A percentile compares a stretch with the other conserved stretches of the same genome.
Evolutionary conservation across 2,329 filamentous ascomycete genomes (phyloP).

Genomic region (Sporothrix globosa): DNA sequence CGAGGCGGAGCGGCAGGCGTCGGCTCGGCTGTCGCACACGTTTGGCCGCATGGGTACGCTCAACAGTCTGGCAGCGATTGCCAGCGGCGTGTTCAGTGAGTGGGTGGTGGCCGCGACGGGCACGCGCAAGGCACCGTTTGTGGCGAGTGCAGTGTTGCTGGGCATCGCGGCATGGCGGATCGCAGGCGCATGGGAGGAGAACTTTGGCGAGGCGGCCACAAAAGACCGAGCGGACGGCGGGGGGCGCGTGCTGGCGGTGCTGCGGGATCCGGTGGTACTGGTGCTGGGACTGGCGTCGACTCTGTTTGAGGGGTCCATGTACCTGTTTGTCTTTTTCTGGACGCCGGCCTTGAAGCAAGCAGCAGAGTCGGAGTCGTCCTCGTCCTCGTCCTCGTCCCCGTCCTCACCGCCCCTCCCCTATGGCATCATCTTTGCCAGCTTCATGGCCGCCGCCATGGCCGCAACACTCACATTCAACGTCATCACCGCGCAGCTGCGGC

Average conservation of each 20-base stretch:
- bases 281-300: conserved; percentile 56
- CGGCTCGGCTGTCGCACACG: conserved; percentile 49
- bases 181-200: conserved; percentile 54
- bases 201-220: conserved; percentile 48
- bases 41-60: conserved; percentile 57
- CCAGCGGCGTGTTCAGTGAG: conserved; percentile 56
- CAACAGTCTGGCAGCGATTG: conserved; percentile 60
- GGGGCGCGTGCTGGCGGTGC: conserved; percentile 27
- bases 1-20: conserved; percentile 43
- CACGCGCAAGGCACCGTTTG: conserved; percentile 57
- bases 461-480: conserved; percentile 59
- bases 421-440: conserved; percentile 53
- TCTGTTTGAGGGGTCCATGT: conserved; percentile 62
- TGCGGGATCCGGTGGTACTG: conserved; percentile 52
- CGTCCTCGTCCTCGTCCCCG: conserved; percentile 17
- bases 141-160: conserved; percentile 47
- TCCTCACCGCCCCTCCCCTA: conserved; percentile 45
- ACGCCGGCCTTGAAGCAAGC: conserved; percentile 53
- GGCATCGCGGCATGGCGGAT: conserved; percentile 51
- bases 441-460: conserved; percentile 62
- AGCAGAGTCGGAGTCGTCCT: conserved; percentile 34
- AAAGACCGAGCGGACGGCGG: conserved; percentile 32
- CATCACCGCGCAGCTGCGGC: conserved; percentile 34
- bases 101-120: conserved; percentile 51
- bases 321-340: conserved; percentile 64